A percentile compares a stretch with the other conserved stretches of the same genome.
Conservation (phyloP, 305 asterid genomes). For the Euphrasia arctica region DNA sequence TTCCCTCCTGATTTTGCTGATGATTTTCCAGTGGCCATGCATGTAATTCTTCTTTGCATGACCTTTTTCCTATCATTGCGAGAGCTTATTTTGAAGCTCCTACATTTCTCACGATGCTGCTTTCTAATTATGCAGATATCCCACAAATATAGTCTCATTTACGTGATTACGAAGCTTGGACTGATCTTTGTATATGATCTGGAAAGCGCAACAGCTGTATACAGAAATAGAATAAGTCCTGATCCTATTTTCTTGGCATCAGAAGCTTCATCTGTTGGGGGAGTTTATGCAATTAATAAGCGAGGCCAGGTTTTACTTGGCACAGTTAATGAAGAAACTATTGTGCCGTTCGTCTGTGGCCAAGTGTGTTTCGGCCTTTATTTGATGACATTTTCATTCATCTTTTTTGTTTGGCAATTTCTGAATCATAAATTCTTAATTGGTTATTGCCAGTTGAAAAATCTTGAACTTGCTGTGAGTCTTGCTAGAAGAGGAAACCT, state of each 20-base stretch:
- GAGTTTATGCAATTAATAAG: too few species aligned
- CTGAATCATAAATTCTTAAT: slow-evolving; percentile 7
- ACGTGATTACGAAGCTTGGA: too few species aligned
- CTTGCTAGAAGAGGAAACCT: too few species aligned
- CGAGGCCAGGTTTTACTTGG: too few species aligned
- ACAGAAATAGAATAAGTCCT: slow-evolving; percentile 98
- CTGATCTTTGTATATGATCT: slow-evolving; percentile 29
- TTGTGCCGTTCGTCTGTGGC: slow-evolving; percentile 94
- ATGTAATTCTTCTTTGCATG: slow-evolving; percentile 26
- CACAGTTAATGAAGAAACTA: slow-evolving; percentile 78
- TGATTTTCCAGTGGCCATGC: slow-evolving; percentile 55
- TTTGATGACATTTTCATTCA: slow-evolving; percentile 8
- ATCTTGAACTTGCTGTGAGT: slow-evolving; percentile 51
- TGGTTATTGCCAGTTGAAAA: slow-evolving; percentile 65
- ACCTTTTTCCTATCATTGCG: background rate
- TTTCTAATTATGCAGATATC: slow-evolving; percentile 35
- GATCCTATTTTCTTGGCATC: slow-evolving; percentile 95
- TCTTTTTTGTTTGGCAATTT: slow-evolving; percentile 5
- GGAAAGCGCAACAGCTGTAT: slow-evolving; percentile 93
- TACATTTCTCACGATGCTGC: slow-evolving; percentile 22
- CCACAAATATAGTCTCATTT: too few species aligned
- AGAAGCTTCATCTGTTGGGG: too few species aligned
- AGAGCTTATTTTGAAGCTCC: slow-evolving; percentile 10
- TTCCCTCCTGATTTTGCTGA: too few species aligned
- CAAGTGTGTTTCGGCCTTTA: slow-evolving; percentile 55